A percentile compares a stretch with the other conserved stretches of the same genome.
Evolutionary conservation across 306 rosid genomes (phyloP).

Genomic region (Medicago ruthenica): DNA sequence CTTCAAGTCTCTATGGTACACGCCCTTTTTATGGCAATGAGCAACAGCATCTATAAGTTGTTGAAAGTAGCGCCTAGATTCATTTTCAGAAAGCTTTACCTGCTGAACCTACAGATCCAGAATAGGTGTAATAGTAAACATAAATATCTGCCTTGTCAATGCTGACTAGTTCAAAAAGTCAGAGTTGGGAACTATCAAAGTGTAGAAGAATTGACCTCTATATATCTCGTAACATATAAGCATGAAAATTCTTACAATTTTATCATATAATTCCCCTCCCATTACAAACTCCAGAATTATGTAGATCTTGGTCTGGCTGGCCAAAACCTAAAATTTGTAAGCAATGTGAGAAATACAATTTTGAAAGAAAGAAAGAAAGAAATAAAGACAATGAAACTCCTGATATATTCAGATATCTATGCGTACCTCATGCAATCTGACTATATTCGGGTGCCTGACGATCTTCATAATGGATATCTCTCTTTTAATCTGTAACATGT

Average conservation of each 20-base stretch:
- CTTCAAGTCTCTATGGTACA: constrained; percentile 97
- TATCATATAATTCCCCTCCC: constrained; percentile 86
- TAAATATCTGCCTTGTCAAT: constrained; percentile 26
- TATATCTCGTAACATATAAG: constrained; percentile 15
- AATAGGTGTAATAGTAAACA: constrained; percentile 28
- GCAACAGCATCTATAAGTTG: constrained; percentile 89
- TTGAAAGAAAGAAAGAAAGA: constrained; percentile 23
- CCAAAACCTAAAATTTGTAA: constrained; percentile 74
- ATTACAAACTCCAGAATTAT: constrained; percentile 85
- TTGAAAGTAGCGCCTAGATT: constrained; percentile 81
- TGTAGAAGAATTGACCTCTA: constrained; percentile 33
- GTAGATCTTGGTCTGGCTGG: constrained; percentile 80
- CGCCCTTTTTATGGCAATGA: constrained; percentile 94
- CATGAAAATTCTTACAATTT: constrained; percentile 69
- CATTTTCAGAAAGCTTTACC: constrained; percentile 74
- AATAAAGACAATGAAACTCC: constrained; percentile 1
- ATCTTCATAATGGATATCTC: constrained; percentile 98
- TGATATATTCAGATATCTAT: constrained; percentile 12
- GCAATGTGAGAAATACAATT: constrained; percentile 25
- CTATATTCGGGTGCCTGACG: constrained; percentile 92
- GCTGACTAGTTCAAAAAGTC: constrained; percentile 34
- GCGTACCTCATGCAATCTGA: constrained; percentile 88
- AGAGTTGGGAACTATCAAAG: constrained; percentile 33
- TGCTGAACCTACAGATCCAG: constrained; percentile 65
- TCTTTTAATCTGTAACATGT: constrained; percentile 75